Base-by-base conservation (phyloP, 805 yeast species). In the Brettanomyces naardenensis region DNA sequence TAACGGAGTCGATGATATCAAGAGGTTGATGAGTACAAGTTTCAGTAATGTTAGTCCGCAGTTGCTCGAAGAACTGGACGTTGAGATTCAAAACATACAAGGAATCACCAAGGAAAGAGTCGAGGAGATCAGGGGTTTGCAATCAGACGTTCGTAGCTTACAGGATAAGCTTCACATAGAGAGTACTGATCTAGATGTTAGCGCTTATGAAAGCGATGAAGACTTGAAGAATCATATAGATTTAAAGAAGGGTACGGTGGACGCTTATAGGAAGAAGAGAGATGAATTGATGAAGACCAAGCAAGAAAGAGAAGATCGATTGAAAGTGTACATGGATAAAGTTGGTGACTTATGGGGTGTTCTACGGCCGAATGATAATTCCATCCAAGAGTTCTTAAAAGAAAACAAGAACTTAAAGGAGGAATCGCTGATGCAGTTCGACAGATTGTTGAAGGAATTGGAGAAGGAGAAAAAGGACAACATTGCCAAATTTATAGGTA, bases 401-500 rank as follows among this genome's bases (percentile, higher is more conserved):
- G 44, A 52, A 0, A 75, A 81, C 44, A 57, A 62, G 14, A 64
- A 69, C 5, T 56, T 84, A 18, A 71, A 77, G 3, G 60, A 62
- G 19, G 36, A 49, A 1, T 66, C 75, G 2, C 45, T 85, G n/a
- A 47, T 57, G 14, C 72, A 71, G 19, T 73, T 79, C 42, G 68
- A 73, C 37, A 44, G 46, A 20, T 88, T 87, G 47, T 53, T 80
- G 37, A 65, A 65, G 14, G 67, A 83, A 39, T 64, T 89, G 20
- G 68, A 71, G 33, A 59, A 64, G 20, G 73, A 77, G 56, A 77
- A 90, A 47, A 70, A 76, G 21, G 69, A 74, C 39, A 72, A 73
- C 45, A 74, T 89, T 17, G 79, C 82, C 36, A 73, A 74, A 17
- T 79, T 89, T 42, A 81, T 89, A 10, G 51, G 62, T 5, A 82